Conservation (phyloP, 2,329 filamentous ascomycete genomes). For the Malbranchea zuffiana region DNA sequence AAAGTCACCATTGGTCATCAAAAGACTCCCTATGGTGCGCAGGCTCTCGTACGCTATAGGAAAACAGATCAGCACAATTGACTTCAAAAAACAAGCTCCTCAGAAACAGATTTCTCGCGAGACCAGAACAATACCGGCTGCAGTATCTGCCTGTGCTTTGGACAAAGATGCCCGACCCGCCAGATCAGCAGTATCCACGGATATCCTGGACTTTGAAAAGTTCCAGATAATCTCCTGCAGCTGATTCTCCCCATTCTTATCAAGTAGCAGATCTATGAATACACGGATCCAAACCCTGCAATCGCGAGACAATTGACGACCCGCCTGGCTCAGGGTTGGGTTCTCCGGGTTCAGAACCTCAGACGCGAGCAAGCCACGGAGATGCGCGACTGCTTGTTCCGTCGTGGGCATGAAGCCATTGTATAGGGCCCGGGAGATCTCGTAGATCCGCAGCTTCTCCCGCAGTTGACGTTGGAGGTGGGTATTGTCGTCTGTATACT, state of each 20-base stretch:
- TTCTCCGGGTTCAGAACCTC: constrained; percentile 68
- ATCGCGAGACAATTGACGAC: constrained; percentile 60
- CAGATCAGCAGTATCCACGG: constrained; percentile 55
- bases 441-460: constrained; percentile 84
- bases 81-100: constrained; percentile 1
- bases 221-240: constrained; percentile 90
- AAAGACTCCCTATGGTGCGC: constrained; percentile 69
- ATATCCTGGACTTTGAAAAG: constrained; percentile 59
- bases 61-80: constrained; percentile 14
- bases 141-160: constrained; percentile 58
- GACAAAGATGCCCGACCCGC: constrained; percentile 49
- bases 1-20: constrained; percentile 84
- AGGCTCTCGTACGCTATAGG: constrained; percentile 63
- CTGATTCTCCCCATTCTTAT: constrained; percentile 77
- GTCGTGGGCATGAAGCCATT: constrained; percentile 89
- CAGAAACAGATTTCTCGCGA: neutral
- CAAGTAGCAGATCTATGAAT: constrained; percentile 66
- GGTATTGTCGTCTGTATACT: constrained; percentile 55
- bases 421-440: constrained; percentile 72
- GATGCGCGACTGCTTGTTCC: constrained; percentile 66
- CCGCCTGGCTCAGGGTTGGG: constrained; percentile 64
- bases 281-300: constrained; percentile 63
- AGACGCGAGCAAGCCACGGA: constrained; percentile 66
- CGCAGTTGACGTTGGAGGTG: constrained; percentile 64
- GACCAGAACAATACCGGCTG: constrained; percentile 49